phyloP scores from a whole-genome alignment of 2,329 filamentous ascomycete genomes.

The Phialophora chinensis region DNA sequence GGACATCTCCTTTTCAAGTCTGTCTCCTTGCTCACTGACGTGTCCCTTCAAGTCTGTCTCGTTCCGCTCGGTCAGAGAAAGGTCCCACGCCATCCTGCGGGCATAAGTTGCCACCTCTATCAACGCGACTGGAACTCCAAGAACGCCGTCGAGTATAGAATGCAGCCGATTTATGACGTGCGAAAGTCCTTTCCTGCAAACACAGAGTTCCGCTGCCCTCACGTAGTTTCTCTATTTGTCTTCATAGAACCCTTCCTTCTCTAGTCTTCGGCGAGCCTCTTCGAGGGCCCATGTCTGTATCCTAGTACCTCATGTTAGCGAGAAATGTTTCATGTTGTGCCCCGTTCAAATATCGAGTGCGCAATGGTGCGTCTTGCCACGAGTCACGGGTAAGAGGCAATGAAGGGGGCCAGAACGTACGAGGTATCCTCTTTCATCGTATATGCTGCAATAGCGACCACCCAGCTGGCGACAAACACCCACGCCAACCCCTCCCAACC shows the following conservation, averaged over 20 bases:
- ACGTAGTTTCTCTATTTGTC: conserved; percentile 53
- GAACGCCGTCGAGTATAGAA: conserved; percentile 5
- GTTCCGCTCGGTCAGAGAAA: background rate
- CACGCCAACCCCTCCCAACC: conserved; percentile 74
- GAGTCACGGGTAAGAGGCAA: background rate
- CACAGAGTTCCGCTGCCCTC: background rate
- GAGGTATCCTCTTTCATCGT: conserved; percentile 98
- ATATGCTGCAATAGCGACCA: conserved; percentile 77
- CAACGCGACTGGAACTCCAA: background rate
- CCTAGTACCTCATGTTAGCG: conserved; percentile 57
- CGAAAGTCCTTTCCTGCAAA: background rate
- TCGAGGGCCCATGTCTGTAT: conserved; percentile 99
- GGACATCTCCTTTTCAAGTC: background rate
- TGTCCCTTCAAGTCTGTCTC: background rate
- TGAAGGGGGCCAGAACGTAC: conserved; percentile 64
- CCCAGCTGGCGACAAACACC: conserved; percentile 74
- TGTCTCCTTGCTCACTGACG: background rate
- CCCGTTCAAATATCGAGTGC: background rate
- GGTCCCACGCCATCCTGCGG: background rate
- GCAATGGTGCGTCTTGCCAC: background rate
- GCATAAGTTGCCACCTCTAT: background rate
- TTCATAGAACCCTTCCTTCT: conserved; percentile 90
- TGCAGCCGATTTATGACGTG: conserved; percentile 4
- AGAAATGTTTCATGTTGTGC: background rate
- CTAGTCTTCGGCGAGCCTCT: conserved; percentile 92